phyloP scores from a whole-genome alignment of 257 asterid genomes.

The Solanum okadae region DNA sequence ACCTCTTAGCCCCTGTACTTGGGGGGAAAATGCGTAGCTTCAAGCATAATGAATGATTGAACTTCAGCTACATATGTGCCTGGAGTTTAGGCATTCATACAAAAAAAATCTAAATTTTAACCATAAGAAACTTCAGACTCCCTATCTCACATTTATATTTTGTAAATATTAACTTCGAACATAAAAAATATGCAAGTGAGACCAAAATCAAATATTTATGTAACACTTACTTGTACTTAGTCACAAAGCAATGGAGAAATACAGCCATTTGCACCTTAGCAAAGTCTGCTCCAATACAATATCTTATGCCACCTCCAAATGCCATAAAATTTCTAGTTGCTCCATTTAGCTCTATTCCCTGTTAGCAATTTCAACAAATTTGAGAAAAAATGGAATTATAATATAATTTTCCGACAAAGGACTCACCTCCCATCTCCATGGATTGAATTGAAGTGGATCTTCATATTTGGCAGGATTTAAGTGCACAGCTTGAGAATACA shows the following conservation, averaged over 20 bases:
- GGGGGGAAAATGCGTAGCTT: too few relatives aligned
- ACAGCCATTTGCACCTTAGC: slow-evolving; percentile 79
- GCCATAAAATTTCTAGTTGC: slow-evolving; percentile 91
- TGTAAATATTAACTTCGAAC: too few relatives aligned
- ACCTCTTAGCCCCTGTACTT: too few relatives aligned
- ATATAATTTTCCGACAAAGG: not conserved
- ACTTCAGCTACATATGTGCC: too few relatives aligned
- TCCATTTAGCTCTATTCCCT: slow-evolving; percentile 58
- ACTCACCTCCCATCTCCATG: slow-evolving; percentile 90
- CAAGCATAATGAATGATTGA: too few relatives aligned
- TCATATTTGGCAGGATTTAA: slow-evolving; percentile 57
- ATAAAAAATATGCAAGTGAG: too few relatives aligned
- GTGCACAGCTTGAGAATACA: slow-evolving; percentile 28
- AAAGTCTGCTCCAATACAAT: slow-evolving; percentile 86
- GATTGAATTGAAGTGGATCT: slow-evolving; percentile 77
- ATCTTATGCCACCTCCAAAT: slow-evolving; percentile 85
- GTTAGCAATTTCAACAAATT: not conserved
- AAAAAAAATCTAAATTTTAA: too few relatives aligned
- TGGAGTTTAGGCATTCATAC: too few relatives aligned
- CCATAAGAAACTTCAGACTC: too few relatives aligned
- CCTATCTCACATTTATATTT: too few relatives aligned
- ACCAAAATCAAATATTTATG: not conserved
- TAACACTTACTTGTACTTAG: slow-evolving; percentile 63
- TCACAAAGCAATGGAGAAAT: slow-evolving; percentile 63
- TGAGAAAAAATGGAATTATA: not conserved